These are phyloP conservation scores for Cercis canadensis DNA, from an alignment of 306 rosid genomes.

Conservation along the genomic window DNA sequence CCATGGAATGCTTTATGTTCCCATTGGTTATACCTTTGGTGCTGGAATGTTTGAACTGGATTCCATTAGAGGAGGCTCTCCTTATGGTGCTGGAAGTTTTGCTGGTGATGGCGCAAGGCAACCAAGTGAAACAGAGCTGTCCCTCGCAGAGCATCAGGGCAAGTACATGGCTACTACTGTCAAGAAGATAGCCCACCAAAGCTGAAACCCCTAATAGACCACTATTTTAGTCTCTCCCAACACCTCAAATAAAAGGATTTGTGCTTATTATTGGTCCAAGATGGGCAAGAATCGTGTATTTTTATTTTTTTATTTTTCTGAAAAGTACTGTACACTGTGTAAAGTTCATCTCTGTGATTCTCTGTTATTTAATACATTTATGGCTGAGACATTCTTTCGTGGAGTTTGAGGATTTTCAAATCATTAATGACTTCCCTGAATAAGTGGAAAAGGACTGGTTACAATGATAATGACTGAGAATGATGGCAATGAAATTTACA, in stretches of 20 bases:
- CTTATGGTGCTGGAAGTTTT: conserved; percentile 76
- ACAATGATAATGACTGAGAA: no score
- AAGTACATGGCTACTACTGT: conserved; percentile 74
- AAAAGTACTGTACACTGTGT: conserved; percentile 28
- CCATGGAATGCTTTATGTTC: conserved; percentile 87
- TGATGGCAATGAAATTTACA: no score
- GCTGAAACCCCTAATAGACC: conserved; percentile 20
- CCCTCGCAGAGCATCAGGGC: conserved; percentile 81
- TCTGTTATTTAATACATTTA: conserved; percentile 8
- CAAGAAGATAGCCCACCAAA: conserved; percentile 48
- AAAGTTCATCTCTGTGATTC: conserved; percentile 26
- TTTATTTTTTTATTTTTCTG: neutral
- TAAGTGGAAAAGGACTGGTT: no score
- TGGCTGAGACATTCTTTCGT: neutral
- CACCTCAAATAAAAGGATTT: neutral
- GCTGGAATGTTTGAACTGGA: conserved; percentile 72
- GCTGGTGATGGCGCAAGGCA: conserved; percentile 79
- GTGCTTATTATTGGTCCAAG: conserved; percentile 25
- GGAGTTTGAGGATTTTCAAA: no score
- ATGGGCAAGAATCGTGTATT: conserved; percentile 22
- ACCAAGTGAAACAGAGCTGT: conserved; percentile 60
- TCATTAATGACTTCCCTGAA: no score
- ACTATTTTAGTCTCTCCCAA: conserved; percentile 9
- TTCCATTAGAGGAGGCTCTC: conserved; percentile 75
- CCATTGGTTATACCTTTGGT: conserved; percentile 77